These are phyloP conservation scores for Eudorina sp. DNA, from an alignment of 139 green algal genomes.

Conservation along the genomic window DNA sequence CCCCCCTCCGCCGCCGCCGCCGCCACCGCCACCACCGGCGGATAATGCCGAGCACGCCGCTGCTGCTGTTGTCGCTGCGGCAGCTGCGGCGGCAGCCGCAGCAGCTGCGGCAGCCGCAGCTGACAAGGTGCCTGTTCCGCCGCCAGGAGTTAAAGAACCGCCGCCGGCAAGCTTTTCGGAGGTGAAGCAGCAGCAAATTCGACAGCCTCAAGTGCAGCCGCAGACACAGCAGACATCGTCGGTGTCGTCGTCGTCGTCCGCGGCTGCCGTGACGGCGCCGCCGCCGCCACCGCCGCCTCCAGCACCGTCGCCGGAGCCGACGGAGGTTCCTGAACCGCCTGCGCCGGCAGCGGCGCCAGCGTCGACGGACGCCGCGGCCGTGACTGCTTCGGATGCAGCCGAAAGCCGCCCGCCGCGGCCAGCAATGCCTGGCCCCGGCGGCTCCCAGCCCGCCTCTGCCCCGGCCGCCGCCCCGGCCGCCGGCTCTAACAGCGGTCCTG, in stretches of 20 bases:
- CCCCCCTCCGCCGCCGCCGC: neutral
- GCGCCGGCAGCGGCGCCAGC: neutral
- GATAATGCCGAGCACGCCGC: neutral
- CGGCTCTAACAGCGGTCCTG: too few relatives aligned
- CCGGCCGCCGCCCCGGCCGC: neutral
- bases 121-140: neutral
- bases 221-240: neutral
- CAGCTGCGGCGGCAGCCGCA: neutral
- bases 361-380: neutral
- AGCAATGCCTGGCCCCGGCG: neutral
- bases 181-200: neutral
- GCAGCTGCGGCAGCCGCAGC: neutral
- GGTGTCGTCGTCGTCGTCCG: neutral
- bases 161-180: neutral
- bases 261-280: neutral
- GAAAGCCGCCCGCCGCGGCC: neutral
- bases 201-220: neutral
- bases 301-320: slow-evolving; percentile 1
- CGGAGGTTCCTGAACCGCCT: neutral
- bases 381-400: neutral
- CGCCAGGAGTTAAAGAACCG: neutral
- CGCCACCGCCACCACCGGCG: neutral
- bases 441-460: neutral
- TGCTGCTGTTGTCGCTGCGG: neutral
- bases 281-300: neutral